A percentile compares a stretch with the other conserved stretches of the same genome.
Conservation (phyloP, 805 yeast species). For the Zygoascus biomembranicola region DNA sequence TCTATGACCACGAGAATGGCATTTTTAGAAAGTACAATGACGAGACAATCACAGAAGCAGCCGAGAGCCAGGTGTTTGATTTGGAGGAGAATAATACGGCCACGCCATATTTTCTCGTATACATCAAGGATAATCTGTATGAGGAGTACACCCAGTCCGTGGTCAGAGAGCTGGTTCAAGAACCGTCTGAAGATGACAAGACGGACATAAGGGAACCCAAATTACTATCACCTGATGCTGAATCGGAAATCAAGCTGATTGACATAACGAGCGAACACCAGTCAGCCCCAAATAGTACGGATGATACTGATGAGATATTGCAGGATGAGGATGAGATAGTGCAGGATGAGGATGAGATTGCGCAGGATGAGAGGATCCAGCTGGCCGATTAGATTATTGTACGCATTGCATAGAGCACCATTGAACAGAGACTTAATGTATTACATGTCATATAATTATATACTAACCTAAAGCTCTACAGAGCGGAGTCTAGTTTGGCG, state of each 20-base stretch:
- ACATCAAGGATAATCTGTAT: conserved; percentile 56
- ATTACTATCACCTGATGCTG: no score
- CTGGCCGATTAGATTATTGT: no score
- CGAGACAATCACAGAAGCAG: conserved; percentile 84
- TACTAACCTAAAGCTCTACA: not conserved
- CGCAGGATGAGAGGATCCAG: no score
- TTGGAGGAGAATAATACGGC: conserved; percentile 57
- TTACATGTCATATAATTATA: not conserved
- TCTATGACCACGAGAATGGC: conserved; percentile 59
- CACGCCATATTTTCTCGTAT: conserved; percentile 88
- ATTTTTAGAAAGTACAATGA: conserved; percentile 89
- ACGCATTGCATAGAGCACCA: no score
- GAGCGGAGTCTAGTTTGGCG: conserved; percentile 81
- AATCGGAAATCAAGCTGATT: no score
- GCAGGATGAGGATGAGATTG: no score
- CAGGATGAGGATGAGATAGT: no score
- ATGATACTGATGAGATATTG: no score
- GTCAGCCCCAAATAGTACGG: no score
- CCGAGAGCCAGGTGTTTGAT: conserved; percentile 34
- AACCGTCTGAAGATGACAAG: not conserved
- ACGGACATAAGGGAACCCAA: not conserved
- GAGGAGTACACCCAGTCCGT: conserved; percentile 21
- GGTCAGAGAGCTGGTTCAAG: conserved; percentile 8
- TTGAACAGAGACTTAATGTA: not conserved
- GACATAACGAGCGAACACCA: no score